phyloP scores from a whole-genome alignment of 257 asterid genomes.

The Fraxinus excelsior region DNA sequence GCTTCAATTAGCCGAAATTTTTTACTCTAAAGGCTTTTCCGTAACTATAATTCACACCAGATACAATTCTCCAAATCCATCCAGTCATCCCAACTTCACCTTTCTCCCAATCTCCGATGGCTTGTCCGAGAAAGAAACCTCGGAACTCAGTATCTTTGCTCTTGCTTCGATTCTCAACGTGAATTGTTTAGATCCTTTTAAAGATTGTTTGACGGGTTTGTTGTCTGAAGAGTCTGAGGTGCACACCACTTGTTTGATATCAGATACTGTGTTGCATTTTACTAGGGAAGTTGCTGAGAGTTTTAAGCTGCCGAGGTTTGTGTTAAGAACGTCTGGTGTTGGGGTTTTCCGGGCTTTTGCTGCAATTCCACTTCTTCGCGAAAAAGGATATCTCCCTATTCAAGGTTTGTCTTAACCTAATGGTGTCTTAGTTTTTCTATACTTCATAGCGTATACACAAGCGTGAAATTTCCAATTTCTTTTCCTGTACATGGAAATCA shows the following conservation, averaged over 20 bases:
- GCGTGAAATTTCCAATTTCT: neutral
- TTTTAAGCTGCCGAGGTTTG: conserved; percentile 1
- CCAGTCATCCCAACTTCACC: conserved; percentile 24
- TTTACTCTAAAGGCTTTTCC: conserved; percentile 29
- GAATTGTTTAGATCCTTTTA: conserved; percentile 12
- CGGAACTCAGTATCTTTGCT: conserved; percentile 7
- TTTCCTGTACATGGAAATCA: neutral
- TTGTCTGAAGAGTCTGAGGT: neutral
- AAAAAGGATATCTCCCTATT: neutral
- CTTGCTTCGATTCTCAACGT: conserved; percentile 5
- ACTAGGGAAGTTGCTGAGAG: conserved; percentile 2
- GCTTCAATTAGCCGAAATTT: conserved; percentile 45
- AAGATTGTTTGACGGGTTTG: neutral
- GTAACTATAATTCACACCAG: conserved; percentile 34
- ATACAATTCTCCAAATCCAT: conserved; percentile 28
- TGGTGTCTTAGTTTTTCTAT: neutral
- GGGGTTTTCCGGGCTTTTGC: neutral
- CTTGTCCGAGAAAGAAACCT: conserved; percentile 7
- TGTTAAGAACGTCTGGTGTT: neutral
- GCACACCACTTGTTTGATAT: conserved; percentile 2
- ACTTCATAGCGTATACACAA: neutral
- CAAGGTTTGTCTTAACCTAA: neutral
- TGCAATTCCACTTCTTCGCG: neutral
- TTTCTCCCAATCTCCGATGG: conserved; percentile 34
- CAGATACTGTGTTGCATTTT: neutral